Evolutionary conservation across 1,139 yeast species (phyloP), one percentile per base, ranked within the genome.

Genomic region (Geotrichum aggregatum): DNA sequence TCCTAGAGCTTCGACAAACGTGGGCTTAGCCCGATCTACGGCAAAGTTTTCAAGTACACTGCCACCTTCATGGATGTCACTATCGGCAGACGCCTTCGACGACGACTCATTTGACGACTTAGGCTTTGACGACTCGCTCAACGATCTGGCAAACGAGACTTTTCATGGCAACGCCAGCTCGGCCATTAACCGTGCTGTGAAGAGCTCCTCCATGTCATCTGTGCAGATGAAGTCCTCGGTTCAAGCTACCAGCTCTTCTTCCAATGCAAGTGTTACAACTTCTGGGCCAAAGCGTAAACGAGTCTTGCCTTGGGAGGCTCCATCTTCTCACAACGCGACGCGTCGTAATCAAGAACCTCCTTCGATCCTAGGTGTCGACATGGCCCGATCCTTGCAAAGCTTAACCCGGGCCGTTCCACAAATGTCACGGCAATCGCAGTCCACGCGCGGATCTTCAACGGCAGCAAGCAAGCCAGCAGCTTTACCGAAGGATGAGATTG

Each of bases 31-130:
- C n/a, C n/a, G n/a, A n/a, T n/a, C n/a, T n/a, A n/a, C n/a, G n/a
- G n/a, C n/a, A n/a, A n/a, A n/a, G n/a, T 21, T 21, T 21, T 24
- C 18, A 41, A 40, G 34, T 8, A 3, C 4, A 28, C 18, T 3
- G 14, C 49, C 19, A 43, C 40, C 44, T 11, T 44, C 52, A 1
- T 50, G 54, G 54, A 46, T 50, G 50, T 19, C 41, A 2, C 49
- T 39, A 34, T 19, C 42, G 4, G 26, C 40, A 24, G 30, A 26
- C 21, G 49, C 54, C 2, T 50, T 50, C 28, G 50, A 50, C 22
- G 47, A 44, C 5, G 45, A 26, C 10, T 47, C 43, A 6, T 47
- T 10, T 22, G 50, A 47, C 14, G 50, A 47, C 26, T 40, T 46
- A 2, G 50, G 39, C 19, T 40, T 46, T 3, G 50, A 50, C 34